phyloP scores from a whole-genome alignment of 139 green algal genomes.

The Volvox reticuliferus region DNA sequence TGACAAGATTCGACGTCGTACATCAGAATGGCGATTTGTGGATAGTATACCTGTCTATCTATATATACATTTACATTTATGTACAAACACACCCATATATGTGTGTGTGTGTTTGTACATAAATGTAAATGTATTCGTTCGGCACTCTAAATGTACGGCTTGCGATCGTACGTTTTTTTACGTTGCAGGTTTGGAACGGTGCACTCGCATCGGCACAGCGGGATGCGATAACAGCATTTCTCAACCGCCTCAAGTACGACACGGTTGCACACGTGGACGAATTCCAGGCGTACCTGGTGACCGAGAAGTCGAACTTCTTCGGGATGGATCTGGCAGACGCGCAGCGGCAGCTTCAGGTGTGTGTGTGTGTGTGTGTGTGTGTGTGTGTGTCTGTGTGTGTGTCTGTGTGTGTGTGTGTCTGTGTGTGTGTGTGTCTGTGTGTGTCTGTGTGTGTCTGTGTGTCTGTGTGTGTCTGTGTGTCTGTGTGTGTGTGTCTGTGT shows the following conservation, averaged over 20 bases:
- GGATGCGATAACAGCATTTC: constrained; percentile 12
- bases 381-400: too few species aligned
- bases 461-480: not conserved
- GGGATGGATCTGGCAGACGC: constrained; percentile 37
- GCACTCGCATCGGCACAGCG: not conserved
- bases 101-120: not conserved
- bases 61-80: too few species aligned
- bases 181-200: constrained; percentile 24
- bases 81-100: not conserved
- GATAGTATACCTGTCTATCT: too few species aligned
- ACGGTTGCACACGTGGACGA: constrained; percentile 11
- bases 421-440: not conserved
- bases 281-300: constrained; percentile 45
- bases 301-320: constrained; percentile 50
- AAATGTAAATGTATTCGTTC: not conserved
- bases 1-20: not conserved
- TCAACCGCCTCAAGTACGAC: constrained; percentile 45
- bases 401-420: too few species aligned
- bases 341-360: constrained; percentile 25
- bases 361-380: too few species aligned
- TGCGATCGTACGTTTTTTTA: too few species aligned
- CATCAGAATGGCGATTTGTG: too few species aligned
- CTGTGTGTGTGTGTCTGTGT: not conserved
- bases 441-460: not conserved
- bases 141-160: too few species aligned